Evolutionary conservation across 306 rosid species (phyloP), one percentile per base, ranked within the genome.

Genomic region (Lotus japonicus): DNA sequence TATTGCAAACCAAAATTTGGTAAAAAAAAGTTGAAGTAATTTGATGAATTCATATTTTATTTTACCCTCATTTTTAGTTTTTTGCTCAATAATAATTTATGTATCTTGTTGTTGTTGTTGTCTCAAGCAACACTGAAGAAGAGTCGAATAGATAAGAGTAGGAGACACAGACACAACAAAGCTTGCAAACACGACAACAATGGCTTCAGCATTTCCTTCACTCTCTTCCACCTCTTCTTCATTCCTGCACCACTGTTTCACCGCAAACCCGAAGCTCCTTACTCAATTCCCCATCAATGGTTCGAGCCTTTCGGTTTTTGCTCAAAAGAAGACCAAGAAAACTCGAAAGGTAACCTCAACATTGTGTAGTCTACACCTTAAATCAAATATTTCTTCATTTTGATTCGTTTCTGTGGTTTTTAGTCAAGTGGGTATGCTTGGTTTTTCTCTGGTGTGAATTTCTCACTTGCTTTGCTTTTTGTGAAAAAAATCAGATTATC

Each of bases 301-400:
- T 60, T 33, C 76, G 1, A 11, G 54, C 28, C 43, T 88, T 54
- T 72, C 70, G 17, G 58, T 94, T 79, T 54, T 87, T 12, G 92
- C 97, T 64, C 96, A 90, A 64, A 87, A 90, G 89, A 94, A 90
- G 64, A 61, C 96, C 6, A 77, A 72, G 80, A 94, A 90, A 82
- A 69, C 77, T 15, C 88, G 99, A 48, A 86, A 89, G 97, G 97
- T 92, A 72, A 61, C 33, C 39, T 3, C 21, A 21, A n/a, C 51
- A 43, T 31, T 64, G 39, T 56, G 14, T 44, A 10, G 15, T 15
- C 41, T 21, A 52, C 13, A 3, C 55, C 57, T 26, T 59, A 67
- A 77, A 28, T 44, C 19, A 7, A 43, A 46, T 39, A n/a, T 45
- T 51, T 14, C 41, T 71, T n/a, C 8, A 2, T 42, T 65, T 53